These are phyloP conservation scores for Podila epicladia DNA, from an alignment of 192 early-diverging fungal genomes.

Conservation along the genomic window DNA sequence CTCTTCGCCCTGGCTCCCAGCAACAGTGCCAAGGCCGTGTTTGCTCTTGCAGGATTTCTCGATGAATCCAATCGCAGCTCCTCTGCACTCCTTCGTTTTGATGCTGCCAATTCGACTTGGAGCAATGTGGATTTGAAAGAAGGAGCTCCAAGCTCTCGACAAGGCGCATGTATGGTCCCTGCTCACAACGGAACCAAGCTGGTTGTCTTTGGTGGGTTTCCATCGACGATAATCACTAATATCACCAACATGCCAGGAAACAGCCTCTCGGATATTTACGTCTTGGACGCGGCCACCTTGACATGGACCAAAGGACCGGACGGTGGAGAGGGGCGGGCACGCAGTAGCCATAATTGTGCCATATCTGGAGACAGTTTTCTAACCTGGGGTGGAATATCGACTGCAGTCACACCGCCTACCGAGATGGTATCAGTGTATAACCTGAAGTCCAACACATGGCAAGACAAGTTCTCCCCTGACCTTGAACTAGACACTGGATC, in stretches of 20 bases:
- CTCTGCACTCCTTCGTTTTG: not conserved
- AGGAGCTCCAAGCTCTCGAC: not conserved
- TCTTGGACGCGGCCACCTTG: constrained; percentile 12
- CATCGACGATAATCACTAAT: too few relatives aligned
- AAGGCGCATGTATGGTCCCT: not conserved
- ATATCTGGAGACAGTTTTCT: constrained; percentile 13
- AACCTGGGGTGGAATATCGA: constrained; percentile 8
- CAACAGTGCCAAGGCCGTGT: not conserved
- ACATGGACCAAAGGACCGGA: constrained; percentile 6
- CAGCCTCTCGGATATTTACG: constrained; percentile 5
- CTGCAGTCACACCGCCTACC: too few relatives aligned
- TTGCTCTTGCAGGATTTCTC: not conserved
- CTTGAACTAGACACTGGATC: too few relatives aligned
- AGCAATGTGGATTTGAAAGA: not conserved
- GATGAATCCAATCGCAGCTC: not conserved
- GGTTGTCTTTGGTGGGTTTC: not conserved
- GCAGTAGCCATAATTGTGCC: constrained; percentile 8
- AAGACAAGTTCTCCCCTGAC: too few relatives aligned
- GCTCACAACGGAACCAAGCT: not conserved
- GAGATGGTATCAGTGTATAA: too few relatives aligned
- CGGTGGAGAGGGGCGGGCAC: not conserved
- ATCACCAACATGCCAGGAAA: too few relatives aligned
- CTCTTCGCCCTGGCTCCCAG: not conserved
- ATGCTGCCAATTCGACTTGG: not conserved
- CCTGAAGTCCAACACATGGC: too few relatives aligned